Evolutionary conservation across 2,329 filamentous ascomycete species (phyloP), one percentile per base, ranked within the genome.

Genomic region (Basipetospora chlamydospora): DNA sequence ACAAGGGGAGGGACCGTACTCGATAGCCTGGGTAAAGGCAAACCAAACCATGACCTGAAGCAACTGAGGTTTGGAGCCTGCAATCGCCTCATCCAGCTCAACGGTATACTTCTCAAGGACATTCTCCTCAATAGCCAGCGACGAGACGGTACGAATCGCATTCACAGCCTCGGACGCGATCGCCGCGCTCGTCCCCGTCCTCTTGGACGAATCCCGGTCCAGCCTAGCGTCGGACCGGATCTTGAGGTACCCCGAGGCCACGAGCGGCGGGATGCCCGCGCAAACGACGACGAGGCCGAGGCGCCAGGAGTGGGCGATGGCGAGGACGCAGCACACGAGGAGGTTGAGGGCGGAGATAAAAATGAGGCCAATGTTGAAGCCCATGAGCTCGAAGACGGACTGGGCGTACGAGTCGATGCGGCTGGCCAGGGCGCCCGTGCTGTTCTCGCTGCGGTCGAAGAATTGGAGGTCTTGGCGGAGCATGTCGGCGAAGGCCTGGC

Each of bases 401-500:
- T 54, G 54, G 4, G 54, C 43, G 12, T 56, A 49, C 3, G 47
- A 41, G 1, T 49, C 44, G 6, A 55, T 35, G 1, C 49, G 43
- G 3, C 49, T 44, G 0, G 58, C 58, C 2, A 63, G 49, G 1
- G 59, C 51, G 1, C 60, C 59, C 2, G 58, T 58, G 29, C 50
- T 50, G 26, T 61, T 56, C 5, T 51, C 47, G 0, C 53, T 48
- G 7, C 51, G 40, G 42, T 64, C 60, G 40, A 63, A 63, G 45
- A 63, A 64, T 9, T 55, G 42, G 49, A 75, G 67, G 41, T 73
- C 66, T 45, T 75, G 70, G 15, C 62, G 58, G 5, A 76, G 55
- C 2, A 70, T 64, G 33, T 64, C 67, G 32, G 61, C 55, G 38
- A 77, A 61, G n/a, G 60, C 46, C 32, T 62, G 56, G 7, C 45